Evolutionary conservation across 2,329 filamentous ascomycete species (phyloP).

Genomic region (Botrytis pseudocinerea): DNA sequence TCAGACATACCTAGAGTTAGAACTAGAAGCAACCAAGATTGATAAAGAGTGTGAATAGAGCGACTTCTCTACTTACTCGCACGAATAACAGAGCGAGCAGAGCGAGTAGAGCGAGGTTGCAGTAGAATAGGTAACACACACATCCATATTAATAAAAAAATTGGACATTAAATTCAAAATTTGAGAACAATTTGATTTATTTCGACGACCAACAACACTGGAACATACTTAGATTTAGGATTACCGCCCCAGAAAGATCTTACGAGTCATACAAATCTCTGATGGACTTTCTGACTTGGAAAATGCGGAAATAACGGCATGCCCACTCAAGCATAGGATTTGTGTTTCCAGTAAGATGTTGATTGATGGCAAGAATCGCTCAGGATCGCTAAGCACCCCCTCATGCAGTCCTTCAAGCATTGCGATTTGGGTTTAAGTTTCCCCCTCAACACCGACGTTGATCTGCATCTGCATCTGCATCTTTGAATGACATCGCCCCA

Average conservation of each 20-base stretch:
- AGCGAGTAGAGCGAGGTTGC: background rate
- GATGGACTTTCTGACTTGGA: background rate
- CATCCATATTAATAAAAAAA: background rate
- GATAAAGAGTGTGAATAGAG: background rate
- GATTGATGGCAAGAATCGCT: background rate
- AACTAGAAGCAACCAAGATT: background rate
- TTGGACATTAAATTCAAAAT: background rate
- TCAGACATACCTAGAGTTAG: background rate
- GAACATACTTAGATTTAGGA: background rate
- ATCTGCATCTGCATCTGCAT: background rate
- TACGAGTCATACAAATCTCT: background rate
- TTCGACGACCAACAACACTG: background rate
- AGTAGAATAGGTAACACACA: background rate
- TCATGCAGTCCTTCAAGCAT: background rate
- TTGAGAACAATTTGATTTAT: background rate
- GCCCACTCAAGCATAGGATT: too few species aligned
- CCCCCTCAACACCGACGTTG: background rate
- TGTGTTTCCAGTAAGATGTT: background rate
- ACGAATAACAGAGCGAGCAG: background rate
- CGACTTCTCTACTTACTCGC: background rate
- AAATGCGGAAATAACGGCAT: background rate
- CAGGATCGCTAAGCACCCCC: background rate
- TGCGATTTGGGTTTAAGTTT: background rate
- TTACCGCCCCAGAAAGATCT: background rate
- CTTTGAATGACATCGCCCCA: background rate